phyloP scores from a whole-genome alignment of 2,329 filamentous ascomycete species.

The Coniella lustricola region DNA sequence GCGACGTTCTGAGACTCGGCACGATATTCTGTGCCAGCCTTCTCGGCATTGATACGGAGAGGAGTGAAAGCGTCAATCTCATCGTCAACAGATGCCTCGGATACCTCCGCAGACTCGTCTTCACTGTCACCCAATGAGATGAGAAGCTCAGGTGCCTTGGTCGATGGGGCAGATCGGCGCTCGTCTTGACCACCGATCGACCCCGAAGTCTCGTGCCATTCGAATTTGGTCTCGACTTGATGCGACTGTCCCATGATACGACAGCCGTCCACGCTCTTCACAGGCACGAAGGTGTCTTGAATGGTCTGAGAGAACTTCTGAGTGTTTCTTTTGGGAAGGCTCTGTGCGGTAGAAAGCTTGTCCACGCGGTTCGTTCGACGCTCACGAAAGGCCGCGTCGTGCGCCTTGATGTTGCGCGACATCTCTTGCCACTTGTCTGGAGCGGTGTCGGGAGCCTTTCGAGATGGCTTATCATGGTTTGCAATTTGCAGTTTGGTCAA shows the following conservation, averaged over 20 bases:
- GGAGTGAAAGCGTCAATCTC: too few species aligned
- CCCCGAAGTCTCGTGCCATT: background rate
- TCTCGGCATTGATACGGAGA: too few species aligned
- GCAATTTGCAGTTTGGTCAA: too few species aligned
- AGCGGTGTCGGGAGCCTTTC: background rate
- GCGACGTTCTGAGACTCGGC: too few species aligned
- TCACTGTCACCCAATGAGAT: too few species aligned
- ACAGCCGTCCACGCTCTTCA: background rate
- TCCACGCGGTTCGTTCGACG: background rate
- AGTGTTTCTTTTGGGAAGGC: background rate
- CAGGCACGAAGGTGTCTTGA: conserved; percentile 2
- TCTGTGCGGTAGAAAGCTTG: background rate
- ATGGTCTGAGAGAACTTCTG: background rate
- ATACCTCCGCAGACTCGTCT: too few species aligned
- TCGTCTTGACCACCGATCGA: background rate
- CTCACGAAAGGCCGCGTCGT: conserved; percentile 5
- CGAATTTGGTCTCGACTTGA: too few species aligned
- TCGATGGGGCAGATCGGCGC: background rate
- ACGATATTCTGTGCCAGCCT: too few species aligned
- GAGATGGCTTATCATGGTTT: background rate
- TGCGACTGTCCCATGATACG: background rate
- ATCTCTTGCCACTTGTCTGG: background rate
- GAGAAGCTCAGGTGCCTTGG: too few species aligned
- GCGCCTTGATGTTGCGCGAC: background rate
- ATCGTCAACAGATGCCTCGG: too few species aligned